These are phyloP conservation scores for Gymnopus androsaceus DNA, from an alignment of 1,284 basidiomycete species.

Conservation along the genomic window DNA sequence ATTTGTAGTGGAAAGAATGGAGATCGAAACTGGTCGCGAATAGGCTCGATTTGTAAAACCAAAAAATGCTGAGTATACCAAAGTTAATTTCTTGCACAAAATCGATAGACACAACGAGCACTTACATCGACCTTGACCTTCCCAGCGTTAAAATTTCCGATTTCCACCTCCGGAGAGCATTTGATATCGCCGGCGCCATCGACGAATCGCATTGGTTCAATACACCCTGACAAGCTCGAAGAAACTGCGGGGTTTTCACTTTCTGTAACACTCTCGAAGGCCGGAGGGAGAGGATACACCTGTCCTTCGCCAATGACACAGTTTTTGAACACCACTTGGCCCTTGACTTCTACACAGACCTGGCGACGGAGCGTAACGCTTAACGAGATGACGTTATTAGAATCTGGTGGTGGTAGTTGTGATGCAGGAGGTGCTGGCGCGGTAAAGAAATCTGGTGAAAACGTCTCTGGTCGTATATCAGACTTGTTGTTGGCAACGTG, in stretches of 20 bases:
- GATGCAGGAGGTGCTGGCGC: too few species aligned
- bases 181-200: constrained; percentile 15
- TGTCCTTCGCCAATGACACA: constrained; percentile 17
- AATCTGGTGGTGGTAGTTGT: too few species aligned
- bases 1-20: constrained; percentile 12
- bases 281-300: constrained; percentile 20
- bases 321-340: constrained; percentile 14
- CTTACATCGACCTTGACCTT: constrained; percentile 5
- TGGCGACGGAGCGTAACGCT: constrained; percentile 20
- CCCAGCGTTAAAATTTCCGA: constrained; percentile 13
- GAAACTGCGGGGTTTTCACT: not conserved
- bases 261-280: not conserved
- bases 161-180: constrained; percentile 2
- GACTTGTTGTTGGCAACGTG: constrained; percentile 2
- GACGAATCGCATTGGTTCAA: not conserved
- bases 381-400: not conserved
- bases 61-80: constrained; percentile 8
- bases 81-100: not conserved
- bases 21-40: constrained; percentile 3
- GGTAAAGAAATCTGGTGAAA: too few species aligned
- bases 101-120: not conserved
- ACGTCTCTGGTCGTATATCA: too few species aligned
- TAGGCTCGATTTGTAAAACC: constrained; percentile 2
- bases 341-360: constrained; percentile 17
- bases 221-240: not conserved